These are phyloP conservation scores for Botrytis paeoniae DNA, from an alignment of 2,329 filamentous ascomycete species.

Conservation along the genomic window DNA sequence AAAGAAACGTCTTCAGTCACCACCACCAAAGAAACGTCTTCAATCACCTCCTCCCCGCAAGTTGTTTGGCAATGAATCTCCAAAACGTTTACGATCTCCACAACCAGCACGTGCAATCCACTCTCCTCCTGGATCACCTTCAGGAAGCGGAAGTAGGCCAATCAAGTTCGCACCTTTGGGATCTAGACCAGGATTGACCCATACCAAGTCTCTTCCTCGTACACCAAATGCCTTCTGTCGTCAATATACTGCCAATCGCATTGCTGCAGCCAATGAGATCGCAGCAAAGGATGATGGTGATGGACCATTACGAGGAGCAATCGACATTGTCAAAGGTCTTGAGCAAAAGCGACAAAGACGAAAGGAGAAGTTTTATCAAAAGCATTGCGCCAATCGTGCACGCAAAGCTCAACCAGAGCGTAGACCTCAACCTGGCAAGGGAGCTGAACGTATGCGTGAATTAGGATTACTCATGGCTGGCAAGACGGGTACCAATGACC, in stretches of 20 bases:
- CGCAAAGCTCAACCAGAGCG: constrained; percentile 65
- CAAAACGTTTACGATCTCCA: constrained; percentile 64
- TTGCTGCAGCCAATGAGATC: constrained; percentile 43
- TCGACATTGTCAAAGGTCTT: constrained; percentile 95
- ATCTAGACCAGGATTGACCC: constrained; percentile 64
- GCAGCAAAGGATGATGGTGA: constrained; percentile 42
- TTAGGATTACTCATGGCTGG: constrained; percentile 86
- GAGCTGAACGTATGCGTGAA: constrained; percentile 89
- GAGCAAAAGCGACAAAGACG: constrained; percentile 92
- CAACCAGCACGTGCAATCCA: constrained; percentile 53
- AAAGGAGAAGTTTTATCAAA: constrained; percentile 87
- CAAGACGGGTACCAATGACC: constrained; percentile 61
- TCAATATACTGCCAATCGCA: constrained; percentile 43
- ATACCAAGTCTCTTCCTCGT: constrained; percentile 84
- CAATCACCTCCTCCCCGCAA: constrained; percentile 38
- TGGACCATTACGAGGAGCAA: constrained; percentile 80
- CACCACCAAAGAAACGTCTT: constrained; percentile 40
- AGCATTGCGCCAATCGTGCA: constrained; percentile 73
- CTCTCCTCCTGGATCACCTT: constrained; percentile 49
- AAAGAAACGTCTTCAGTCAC: constrained; percentile 38
- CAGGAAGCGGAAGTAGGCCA: constrained; percentile 40
- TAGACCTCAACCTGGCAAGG: constrained; percentile 71
- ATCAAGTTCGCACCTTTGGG: constrained; percentile 47
- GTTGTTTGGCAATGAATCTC: constrained; percentile 35
- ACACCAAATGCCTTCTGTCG: constrained; percentile 68